phyloP scores from a whole-genome alignment of 768 basidiomycete genomes.

The Kwoniella europaea region DNA sequence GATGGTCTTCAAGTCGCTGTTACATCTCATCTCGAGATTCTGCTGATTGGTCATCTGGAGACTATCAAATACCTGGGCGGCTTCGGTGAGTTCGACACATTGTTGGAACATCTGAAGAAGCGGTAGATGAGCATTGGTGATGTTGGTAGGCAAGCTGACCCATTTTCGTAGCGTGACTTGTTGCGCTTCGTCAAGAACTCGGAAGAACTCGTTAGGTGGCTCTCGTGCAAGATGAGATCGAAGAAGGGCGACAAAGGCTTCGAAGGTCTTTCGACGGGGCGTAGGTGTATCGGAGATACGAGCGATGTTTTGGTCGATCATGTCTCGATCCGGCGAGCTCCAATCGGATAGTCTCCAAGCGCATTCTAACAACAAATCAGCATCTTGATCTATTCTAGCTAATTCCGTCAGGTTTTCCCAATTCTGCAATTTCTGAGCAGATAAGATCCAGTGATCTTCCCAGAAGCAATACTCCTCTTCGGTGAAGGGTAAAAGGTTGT shows the following conservation, averaged over 20 bases:
- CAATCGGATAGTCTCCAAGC: slow-evolving; percentile 94
- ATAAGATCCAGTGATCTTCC: slow-evolving; percentile 99
- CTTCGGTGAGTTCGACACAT: slow-evolving; percentile 96
- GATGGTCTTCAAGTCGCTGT: slow-evolving; percentile 86
- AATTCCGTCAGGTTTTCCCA: slow-evolving; percentile 96
- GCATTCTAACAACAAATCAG: slow-evolving; percentile 89
- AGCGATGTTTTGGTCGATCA: slow-evolving; percentile 76
- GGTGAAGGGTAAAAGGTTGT: slow-evolving; percentile 81
- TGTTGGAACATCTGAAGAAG: slow-evolving; percentile 97
- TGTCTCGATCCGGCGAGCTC: slow-evolving; percentile 69
- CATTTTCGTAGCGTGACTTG: slow-evolving; percentile 96
- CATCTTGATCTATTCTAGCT: slow-evolving; percentile 82
- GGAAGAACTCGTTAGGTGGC: slow-evolving; percentile 78
- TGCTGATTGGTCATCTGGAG: slow-evolving; percentile 80
- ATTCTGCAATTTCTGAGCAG: slow-evolving; percentile 93
- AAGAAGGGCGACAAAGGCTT: slow-evolving; percentile 87
- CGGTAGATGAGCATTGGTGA: slow-evolving; percentile 91
- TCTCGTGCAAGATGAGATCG: slow-evolving; percentile 80
- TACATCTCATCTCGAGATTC: slow-evolving; percentile 93
- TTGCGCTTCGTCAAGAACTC: slow-evolving; percentile 91
- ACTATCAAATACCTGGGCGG: slow-evolving; percentile 85
- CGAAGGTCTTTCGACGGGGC: slow-evolving; percentile 95
- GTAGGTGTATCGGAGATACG: slow-evolving; percentile 84
- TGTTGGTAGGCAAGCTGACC: slow-evolving; percentile 80
- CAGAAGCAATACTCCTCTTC: slow-evolving; percentile 96